Evolutionary conservation across 495 filamentous ascomycete species (phyloP).

Genomic region (Neurospora sp.): DNA sequence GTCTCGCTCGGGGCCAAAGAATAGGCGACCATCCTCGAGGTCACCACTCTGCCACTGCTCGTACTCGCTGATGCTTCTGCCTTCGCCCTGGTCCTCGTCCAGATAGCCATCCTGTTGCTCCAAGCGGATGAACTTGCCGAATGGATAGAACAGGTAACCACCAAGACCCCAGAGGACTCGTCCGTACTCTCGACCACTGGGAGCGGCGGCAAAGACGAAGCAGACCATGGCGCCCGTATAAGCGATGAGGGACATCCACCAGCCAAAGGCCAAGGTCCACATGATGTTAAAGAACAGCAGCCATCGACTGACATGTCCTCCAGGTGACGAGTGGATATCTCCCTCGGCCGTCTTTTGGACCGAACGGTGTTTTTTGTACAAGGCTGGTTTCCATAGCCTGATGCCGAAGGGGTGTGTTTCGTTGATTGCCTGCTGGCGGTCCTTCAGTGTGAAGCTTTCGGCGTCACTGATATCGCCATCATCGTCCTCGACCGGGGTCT

Average conservation of each 20-base stretch:
- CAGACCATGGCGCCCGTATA: constrained; percentile 63
- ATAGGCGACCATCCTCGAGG: constrained; percentile 85
- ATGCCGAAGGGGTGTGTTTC: constrained; percentile 98
- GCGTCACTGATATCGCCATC: constrained; percentile 60
- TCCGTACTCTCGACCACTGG: constrained; percentile 79
- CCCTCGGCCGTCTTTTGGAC: constrained; percentile 94
- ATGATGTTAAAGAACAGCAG: constrained; percentile 77
- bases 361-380: constrained; percentile 96
- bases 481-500: constrained; percentile 42
- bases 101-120: constrained; percentile 89
- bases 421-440: constrained; percentile 96
- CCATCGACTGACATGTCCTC: constrained; percentile 73
- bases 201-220: constrained; percentile 66
- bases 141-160: constrained; percentile 86
- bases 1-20: constrained; percentile 77
- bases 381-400: constrained; percentile 93
- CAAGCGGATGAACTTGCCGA: constrained; percentile 89
- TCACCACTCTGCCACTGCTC: constrained; percentile 99
- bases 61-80: constrained; percentile 97
- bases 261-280: constrained; percentile 90
- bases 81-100: constrained; percentile 96
- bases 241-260: constrained; percentile 85
- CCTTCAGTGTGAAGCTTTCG: constrained; percentile 78
- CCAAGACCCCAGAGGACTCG: constrained; percentile 74
- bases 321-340: constrained; percentile 93